Percentiles rank a stretch among this genome's conserved stretches.
Conservation (phyloP, 352 stramenopile genomes). For the Globisporangium yorkense region DNA sequence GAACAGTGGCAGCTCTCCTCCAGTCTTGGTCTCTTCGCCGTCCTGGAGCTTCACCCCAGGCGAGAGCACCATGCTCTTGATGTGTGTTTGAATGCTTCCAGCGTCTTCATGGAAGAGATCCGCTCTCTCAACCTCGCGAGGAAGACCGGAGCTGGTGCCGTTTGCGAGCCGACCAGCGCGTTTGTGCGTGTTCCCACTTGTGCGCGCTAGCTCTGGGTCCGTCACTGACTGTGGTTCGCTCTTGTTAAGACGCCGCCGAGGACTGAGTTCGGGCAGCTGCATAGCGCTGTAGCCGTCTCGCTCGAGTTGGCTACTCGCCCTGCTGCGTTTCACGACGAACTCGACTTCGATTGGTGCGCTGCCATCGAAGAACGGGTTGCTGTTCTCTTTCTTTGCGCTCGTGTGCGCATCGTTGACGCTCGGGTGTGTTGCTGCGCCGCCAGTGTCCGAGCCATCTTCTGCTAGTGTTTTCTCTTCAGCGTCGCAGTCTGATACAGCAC, state of each 20-base stretch:
- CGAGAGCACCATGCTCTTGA: conserved; percentile 16
- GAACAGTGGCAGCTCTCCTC: conserved; percentile 21
- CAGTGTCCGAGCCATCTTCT: background rate
- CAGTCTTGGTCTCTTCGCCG: conserved; percentile 14
- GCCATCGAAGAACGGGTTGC: background rate
- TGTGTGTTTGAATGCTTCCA: conserved; percentile 1
- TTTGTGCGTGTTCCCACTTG: background rate
- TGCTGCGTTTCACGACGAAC: conserved; percentile 7
- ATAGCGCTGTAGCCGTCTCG: background rate
- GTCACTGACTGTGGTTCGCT: background rate
- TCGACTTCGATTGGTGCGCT: conserved; percentile 14
- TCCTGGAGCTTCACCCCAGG: conserved; percentile 25
- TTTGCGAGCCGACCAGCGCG: background rate
- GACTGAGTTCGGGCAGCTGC: conserved; percentile 9
- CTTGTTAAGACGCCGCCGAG: background rate
- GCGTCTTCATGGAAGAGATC: background rate
- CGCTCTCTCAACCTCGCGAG: background rate
- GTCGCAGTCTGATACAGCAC: background rate
- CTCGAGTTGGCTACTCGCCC: background rate
- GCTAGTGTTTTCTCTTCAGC: background rate
- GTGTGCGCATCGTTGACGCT: background rate
- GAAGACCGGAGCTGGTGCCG: background rate
- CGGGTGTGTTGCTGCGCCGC: background rate
- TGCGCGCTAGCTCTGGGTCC: background rate
- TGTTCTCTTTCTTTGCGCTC: background rate